These are phyloP conservation scores for Trypanosomatidae sp. DNA, from an alignment of 208 protist species.

Conservation along the genomic window DNA sequence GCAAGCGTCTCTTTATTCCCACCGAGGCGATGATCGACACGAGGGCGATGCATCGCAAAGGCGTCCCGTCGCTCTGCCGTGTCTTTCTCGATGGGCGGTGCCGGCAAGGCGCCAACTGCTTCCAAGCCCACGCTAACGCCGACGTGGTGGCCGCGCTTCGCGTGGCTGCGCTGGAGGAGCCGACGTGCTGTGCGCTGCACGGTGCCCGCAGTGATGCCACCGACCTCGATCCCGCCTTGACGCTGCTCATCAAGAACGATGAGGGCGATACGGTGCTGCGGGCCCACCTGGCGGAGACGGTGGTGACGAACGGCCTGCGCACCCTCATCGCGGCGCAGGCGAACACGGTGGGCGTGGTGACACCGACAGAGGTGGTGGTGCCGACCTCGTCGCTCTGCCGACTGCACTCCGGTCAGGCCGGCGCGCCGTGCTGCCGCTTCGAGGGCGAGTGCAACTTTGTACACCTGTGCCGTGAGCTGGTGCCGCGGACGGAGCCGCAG, in stretches of 20 bases:
- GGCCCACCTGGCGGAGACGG: conserved; percentile 28
- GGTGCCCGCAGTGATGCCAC: conserved; percentile 39
- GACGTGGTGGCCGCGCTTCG: conserved; percentile 52
- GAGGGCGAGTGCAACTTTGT: conserved; percentile 81
- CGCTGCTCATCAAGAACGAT: conserved; percentile 30
- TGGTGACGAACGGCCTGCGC: conserved; percentile 62
- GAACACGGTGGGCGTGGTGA: conserved; percentile 6
- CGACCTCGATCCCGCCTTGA: conserved; percentile 20
- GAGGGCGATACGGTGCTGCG: conserved; percentile 27
- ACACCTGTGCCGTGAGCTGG: conserved; percentile 64
- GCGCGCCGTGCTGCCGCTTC: conserved; percentile 74
- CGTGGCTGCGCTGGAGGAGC: conserved; percentile 53
- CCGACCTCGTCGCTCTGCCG: conserved; percentile 65
- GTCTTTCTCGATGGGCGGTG: conserved; percentile 78
- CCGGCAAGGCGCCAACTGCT: conserved; percentile 70
- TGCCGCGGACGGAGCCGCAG: conserved; percentile 11
- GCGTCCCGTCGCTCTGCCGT: conserved; percentile 79
- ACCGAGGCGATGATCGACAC: conserved; percentile 62
- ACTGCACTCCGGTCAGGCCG: conserved; percentile 49
- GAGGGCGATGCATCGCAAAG: conserved; percentile 69
- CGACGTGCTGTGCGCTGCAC: conserved; percentile 70
- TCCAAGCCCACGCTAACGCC: conserved; percentile 73
- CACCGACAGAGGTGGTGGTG: conserved; percentile 40
- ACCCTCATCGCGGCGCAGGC: conserved; percentile 37
- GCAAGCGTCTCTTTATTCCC: conserved; percentile 73